Evolutionary conservation across 2,329 filamentous ascomycete species (phyloP).

Genomic region (Dactylellina drechsleri): DNA sequence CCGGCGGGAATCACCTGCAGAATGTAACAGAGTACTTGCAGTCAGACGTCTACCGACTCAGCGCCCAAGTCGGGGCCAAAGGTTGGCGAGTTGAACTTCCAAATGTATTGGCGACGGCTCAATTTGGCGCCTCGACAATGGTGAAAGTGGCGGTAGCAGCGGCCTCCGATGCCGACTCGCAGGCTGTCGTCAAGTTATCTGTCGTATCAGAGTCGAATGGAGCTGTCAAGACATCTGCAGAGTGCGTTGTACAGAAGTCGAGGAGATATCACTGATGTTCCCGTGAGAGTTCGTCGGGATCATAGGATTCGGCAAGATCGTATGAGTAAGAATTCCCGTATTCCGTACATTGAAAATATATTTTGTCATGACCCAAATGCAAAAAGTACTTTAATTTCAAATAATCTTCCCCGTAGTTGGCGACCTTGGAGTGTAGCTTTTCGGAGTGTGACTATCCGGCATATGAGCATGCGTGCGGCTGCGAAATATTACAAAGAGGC

Average conservation of each 20-base stretch:
- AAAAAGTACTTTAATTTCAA: too few relatives aligned
- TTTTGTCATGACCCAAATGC: not conserved
- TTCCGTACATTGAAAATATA: not conserved
- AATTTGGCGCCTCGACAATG: slow-evolving; percentile 62
- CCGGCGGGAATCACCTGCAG: slow-evolving; percentile 58
- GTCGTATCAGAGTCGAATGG: slow-evolving; percentile 65
- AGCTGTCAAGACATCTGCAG: slow-evolving; percentile 58
- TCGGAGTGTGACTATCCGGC: too few relatives aligned
- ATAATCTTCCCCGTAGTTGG: too few relatives aligned
- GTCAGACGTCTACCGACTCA: slow-evolving; percentile 66
- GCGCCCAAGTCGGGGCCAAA: slow-evolving; percentile 63
- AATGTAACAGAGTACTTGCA: slow-evolving; percentile 62
- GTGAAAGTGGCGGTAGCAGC: slow-evolving; percentile 64
- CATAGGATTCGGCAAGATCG: too few relatives aligned
- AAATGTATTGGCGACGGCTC: slow-evolving; percentile 63
- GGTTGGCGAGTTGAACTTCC: slow-evolving; percentile 65
- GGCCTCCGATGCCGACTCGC: slow-evolving; percentile 58
- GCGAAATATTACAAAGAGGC: too few relatives aligned
- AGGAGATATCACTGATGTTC: too few relatives aligned
- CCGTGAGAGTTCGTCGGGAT: too few relatives aligned
- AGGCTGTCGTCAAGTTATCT: slow-evolving; percentile 63
- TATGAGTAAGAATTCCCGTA: not conserved
- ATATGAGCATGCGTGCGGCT: too few relatives aligned
- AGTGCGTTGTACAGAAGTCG: slow-evolving; percentile 60
- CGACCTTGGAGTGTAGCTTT: too few relatives aligned